phyloP scores from a whole-genome alignment of 2,329 filamentous ascomycete species.

The Camillea tinctor region DNA sequence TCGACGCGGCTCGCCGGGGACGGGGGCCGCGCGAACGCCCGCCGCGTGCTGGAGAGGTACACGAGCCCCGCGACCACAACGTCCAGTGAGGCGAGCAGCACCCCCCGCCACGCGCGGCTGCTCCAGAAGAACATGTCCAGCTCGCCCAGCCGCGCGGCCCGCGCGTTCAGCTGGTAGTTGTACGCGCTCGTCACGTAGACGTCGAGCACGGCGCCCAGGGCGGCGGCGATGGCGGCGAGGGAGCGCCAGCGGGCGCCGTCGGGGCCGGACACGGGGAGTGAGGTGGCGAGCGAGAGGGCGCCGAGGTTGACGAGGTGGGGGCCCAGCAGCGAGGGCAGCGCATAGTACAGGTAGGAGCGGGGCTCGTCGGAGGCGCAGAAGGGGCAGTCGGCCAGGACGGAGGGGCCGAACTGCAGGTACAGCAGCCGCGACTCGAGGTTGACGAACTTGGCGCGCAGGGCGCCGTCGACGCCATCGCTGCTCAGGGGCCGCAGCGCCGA shows the following conservation, averaged over 20 bases:
- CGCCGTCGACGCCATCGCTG: conserved; percentile 51
- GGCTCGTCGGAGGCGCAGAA: conserved; percentile 77
- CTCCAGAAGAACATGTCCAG: conserved; percentile 73
- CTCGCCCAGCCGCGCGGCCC: conserved; percentile 60
- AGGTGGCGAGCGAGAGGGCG: conserved; percentile 71
- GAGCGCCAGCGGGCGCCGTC: conserved; percentile 68
- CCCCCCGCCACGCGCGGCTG: conserved; percentile 59
- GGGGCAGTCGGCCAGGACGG: conserved; percentile 70
- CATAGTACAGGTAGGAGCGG: conserved; percentile 75
- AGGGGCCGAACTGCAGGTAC: conserved; percentile 81
- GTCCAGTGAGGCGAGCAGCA: conserved; percentile 66
- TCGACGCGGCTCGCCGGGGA: conserved; percentile 67
- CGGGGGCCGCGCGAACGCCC: conserved; percentile 66
- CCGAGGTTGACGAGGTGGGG: conserved; percentile 81
- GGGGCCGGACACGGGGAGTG: conserved; percentile 60
- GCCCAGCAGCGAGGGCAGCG: conserved; percentile 67
- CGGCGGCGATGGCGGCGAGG: conserved; percentile 62
- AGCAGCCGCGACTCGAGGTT: conserved; percentile 71
- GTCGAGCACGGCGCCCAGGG: conserved; percentile 62
- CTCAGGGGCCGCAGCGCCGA: conserved; percentile 48
- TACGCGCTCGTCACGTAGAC: conserved; percentile 64
- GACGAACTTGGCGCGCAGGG: conserved; percentile 66
- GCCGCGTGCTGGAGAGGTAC: conserved; percentile 76
- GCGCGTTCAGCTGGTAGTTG: conserved; percentile 62
- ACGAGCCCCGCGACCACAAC: conserved; percentile 61